Percentiles rank a stretch among this genome's conserved stretches.
Evolutionary conservation across 2,329 filamentous ascomycete genomes (phyloP).

Genomic region (Aspergillus awamori): DNA sequence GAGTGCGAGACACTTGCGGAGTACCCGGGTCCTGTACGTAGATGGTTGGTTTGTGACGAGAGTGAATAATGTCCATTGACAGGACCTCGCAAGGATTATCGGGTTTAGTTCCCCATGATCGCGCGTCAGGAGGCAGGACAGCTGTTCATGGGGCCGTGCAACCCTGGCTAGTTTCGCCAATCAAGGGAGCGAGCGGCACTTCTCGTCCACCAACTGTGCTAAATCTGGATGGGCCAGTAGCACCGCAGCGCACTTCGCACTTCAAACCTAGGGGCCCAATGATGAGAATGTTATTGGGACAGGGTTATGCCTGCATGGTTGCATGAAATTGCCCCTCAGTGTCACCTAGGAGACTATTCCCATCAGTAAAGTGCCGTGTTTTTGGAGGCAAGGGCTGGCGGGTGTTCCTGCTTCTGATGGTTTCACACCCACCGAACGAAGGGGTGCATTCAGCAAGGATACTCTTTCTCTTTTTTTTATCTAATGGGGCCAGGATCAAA

Average conservation of each 20-base stretch:
- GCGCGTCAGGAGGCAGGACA: neutral
- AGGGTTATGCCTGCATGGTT: neutral
- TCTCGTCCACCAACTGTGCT: neutral
- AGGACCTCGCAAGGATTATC: neutral
- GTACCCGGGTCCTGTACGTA: neutral
- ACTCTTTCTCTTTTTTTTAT: neutral
- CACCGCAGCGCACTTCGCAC: neutral
- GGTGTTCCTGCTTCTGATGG: neutral
- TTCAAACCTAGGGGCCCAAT: neutral
- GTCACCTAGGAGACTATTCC: neutral
- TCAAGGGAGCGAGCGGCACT: neutral
- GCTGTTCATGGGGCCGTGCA: neutral
- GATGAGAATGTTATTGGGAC: neutral
- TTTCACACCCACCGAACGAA: neutral
- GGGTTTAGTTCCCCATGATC: neutral
- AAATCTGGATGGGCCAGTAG: neutral
- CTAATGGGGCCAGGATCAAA: neutral
- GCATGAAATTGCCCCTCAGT: neutral
- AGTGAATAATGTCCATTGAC: neutral
- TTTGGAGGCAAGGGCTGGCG: neutral
- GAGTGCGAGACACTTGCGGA: no score
- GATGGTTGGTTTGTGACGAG: neutral
- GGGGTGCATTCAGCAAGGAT: neutral
- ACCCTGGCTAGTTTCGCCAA: neutral
- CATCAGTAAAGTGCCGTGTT: neutral